Evolutionary conservation across 495 filamentous ascomycete genomes (phyloP).

Genomic region (Penicillium roqueforti): DNA sequence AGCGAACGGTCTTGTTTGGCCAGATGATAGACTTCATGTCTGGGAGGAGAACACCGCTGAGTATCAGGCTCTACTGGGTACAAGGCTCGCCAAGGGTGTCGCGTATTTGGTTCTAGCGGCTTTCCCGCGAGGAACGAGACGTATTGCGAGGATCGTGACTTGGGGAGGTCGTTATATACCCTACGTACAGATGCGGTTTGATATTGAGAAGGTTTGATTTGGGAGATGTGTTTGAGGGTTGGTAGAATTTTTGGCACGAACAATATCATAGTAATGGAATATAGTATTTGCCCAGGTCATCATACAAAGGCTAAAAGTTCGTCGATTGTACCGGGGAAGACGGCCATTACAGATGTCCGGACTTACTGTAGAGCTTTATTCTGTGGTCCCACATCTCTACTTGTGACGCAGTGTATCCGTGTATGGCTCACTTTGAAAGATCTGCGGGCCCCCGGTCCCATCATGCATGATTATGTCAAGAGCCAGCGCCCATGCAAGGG

Average conservation of each 20-base stretch:
- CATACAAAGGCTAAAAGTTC: no score
- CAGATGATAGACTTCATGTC: not conserved
- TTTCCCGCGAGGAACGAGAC: not conserved
- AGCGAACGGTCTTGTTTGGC: not conserved
- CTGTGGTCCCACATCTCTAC: no score
- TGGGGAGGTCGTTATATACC: not conserved
- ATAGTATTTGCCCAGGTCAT: not conserved
- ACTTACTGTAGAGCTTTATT: no score
- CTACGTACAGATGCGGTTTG: not conserved
- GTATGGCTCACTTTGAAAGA: no score
- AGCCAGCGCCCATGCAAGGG: conserved; percentile 39
- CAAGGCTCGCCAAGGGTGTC: not conserved
- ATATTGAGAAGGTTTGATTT: not conserved
- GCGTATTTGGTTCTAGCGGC: not conserved
- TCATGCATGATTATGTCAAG: conserved; percentile 41
- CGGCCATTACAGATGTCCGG: no score
- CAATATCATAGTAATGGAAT: not conserved
- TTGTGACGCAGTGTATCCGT: no score
- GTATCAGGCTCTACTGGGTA: not conserved
- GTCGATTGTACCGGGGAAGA: no score
- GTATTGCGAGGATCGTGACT: not conserved
- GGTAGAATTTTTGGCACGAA: not conserved
- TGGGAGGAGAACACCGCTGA: not conserved
- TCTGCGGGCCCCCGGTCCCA: no score
- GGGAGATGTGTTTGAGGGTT: not conserved